phyloP scores from a whole-genome alignment of 1,284 basidiomycete species.

The Amylostereum areolatum region DNA sequence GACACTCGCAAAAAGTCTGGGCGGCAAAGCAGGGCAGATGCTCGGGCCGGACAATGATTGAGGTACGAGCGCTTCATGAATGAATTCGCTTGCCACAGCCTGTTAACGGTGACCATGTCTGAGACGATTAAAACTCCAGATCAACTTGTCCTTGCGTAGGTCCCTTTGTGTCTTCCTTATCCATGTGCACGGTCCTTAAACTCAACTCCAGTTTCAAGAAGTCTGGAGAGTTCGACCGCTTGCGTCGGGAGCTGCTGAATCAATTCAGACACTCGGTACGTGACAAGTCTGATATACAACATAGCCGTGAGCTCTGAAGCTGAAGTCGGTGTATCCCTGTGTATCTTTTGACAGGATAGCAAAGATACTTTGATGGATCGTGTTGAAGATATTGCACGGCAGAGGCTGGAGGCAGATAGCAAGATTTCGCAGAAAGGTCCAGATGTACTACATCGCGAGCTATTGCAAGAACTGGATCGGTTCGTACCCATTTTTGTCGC shows the following conservation, averaged over 20 bases:
- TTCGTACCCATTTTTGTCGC: constrained; percentile 19
- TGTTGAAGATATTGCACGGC: constrained; percentile 54
- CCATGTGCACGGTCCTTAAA: neutral
- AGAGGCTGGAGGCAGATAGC: constrained; percentile 47
- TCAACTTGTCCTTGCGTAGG: constrained; percentile 11
- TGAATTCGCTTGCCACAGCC: neutral
- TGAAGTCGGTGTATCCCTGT: neutral
- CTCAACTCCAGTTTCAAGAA: constrained; percentile 58
- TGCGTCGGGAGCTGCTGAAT: constrained; percentile 58
- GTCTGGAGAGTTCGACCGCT: constrained; percentile 71
- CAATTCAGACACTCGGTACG: constrained; percentile 63
- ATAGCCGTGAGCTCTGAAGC: neutral
- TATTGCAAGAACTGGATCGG: constrained; percentile 71
- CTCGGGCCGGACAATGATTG: too few species aligned
- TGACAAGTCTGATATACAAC: too few species aligned
- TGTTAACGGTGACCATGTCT: constrained; percentile 5
- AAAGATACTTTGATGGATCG: constrained; percentile 45
- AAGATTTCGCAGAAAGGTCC: constrained; percentile 48
- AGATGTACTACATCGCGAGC: constrained; percentile 49
- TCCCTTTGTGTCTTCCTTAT: neutral
- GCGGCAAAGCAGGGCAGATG: neutral
- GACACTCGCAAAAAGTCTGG: neutral
- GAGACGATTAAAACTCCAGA: constrained; percentile 12
- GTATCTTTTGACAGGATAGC: constrained; percentile 39
- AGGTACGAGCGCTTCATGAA: too few species aligned